Percentiles rank a stretch among this genome's conserved stretches.
Evolutionary conservation across 2,329 filamentous ascomycete species (phyloP).

Genomic region (Nannizziopsis barbatae): DNA sequence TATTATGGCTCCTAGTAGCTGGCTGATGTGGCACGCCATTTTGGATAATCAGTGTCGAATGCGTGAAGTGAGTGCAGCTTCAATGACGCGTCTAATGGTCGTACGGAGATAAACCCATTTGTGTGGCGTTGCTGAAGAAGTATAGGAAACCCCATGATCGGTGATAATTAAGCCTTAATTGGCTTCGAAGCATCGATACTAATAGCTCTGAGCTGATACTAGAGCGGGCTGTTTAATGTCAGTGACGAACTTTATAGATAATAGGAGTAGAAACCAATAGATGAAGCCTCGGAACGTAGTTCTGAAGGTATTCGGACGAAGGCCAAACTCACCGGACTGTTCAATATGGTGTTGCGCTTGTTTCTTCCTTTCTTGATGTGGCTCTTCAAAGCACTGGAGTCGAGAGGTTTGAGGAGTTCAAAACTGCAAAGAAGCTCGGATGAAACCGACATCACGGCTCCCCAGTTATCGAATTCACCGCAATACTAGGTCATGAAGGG

Average conservation of each 20-base stretch:
- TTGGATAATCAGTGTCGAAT: not conserved
- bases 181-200: conserved; percentile 11
- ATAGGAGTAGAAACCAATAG: too few relatives aligned
- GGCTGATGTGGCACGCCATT: not conserved
- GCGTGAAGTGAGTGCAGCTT: not conserved
- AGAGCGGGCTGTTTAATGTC: conserved; percentile 28
- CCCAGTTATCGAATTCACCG: conserved; percentile 98
- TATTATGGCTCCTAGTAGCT: not conserved
- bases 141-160: not conserved
- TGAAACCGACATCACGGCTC: conserved; percentile 96
- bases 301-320: too few relatives aligned
- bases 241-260: too few relatives aligned
- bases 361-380: conserved; percentile 98
- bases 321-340: conserved; percentile 68
- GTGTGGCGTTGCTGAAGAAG: not conserved
- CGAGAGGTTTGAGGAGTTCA: conserved; percentile 87
- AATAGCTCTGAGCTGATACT: conserved; percentile 37
- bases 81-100: not conserved
- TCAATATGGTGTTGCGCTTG: conserved; percentile 87
- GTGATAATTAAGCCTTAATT: not conserved
- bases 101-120: not conserved
- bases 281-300: too few relatives aligned
- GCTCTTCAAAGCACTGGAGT: conserved; percentile 90
- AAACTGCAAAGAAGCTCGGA: conserved; percentile 91
- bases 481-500: conserved; percentile 57